Evolutionary conservation across 345 rosid genomes (phyloP), one percentile per base, ranked within the genome.

Genomic region (Barbarea vulgaris): DNA sequence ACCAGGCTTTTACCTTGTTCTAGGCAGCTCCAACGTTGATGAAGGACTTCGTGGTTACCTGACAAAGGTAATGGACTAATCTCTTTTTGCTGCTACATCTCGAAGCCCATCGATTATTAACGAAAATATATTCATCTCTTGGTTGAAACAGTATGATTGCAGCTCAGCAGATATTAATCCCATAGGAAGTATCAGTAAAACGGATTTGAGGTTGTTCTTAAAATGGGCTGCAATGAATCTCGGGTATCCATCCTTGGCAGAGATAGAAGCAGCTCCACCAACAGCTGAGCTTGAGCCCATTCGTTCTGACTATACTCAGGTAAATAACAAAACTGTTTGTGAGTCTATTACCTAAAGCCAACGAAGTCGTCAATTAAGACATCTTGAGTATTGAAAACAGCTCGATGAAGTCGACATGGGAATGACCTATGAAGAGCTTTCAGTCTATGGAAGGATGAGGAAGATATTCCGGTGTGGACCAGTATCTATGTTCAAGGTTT

Each of bases 151-250:
- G 99, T 96, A 93, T 77, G 98, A 93, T 72, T 92, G 95, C 76
- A 93, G 98, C 83, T 84, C 99, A 42, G 97, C 93, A 25, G 99
- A 96, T 78, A 89, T 96, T 77, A 96, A 96, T 77, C 98, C 99
- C 24, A 96, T 96, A 5, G 98, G 99, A 68, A 89, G 98, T 70
- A 86, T 96, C 44, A 93, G 97, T 65, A 90, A 96, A 85, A 88
- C 75, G 80, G 99, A 96, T 74, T 83, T 96, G 55, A 88, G 94
- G 37, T 65, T 83, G 55, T 96, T 96, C 87, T 78, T 96, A 68
- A 78, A 77, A 28, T 96, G 99, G 98, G 97, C 98, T 81, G 96
- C 99, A 37, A 71, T 51, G 53, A 78, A 87, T 86, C 97, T 96
- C 8, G 91, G 97, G 36, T 96, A 87, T 82, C 80, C 88, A 64